Conservation (phyloP, 208 protist species). For the Leishmania braziliensis region DNA sequence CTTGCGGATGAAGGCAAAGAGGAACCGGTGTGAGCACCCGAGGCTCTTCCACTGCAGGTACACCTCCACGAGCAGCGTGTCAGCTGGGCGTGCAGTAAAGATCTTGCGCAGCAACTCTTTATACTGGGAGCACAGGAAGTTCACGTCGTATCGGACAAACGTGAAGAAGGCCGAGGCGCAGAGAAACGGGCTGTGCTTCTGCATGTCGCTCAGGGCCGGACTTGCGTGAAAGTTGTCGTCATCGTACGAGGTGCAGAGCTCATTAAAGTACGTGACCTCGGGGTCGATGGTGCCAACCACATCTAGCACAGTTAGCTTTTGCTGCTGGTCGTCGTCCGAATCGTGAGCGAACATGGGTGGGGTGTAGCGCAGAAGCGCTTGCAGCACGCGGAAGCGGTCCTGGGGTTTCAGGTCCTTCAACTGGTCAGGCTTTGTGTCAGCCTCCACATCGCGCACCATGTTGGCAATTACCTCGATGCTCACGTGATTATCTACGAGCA, state of each 20-base stretch:
- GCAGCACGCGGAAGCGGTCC: constrained; percentile 82
- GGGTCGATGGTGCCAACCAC: constrained; percentile 36
- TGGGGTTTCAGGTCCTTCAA: constrained; percentile 47
- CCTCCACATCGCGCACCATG: constrained; percentile 59
- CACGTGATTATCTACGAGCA: constrained; percentile 61
- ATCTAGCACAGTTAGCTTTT: constrained; percentile 19
- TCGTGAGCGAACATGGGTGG: constrained; percentile 48
- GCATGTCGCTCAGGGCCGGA: constrained; percentile 32
- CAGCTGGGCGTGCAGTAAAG: constrained; percentile 36
- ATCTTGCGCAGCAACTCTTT: constrained; percentile 75
- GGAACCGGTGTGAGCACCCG: constrained; percentile 47
- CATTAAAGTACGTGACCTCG: constrained; percentile 63
- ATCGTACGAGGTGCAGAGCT: constrained; percentile 55
- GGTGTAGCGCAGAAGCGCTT: constrained; percentile 75
- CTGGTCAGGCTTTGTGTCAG: constrained; percentile 36
- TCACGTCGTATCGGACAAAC: constrained; percentile 81
- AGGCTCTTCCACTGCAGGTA: constrained; percentile 73
- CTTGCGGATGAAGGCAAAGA: constrained; percentile 56
- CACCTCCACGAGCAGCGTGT: constrained; percentile 68
- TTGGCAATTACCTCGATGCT: constrained; percentile 40
- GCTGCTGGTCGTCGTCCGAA: constrained; percentile 17
- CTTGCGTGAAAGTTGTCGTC: constrained; percentile 26
- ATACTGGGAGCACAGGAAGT: constrained; percentile 54
- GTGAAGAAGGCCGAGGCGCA: constrained; percentile 75
- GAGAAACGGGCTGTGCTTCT: constrained; percentile 30